A percentile compares a stretch with the other conserved stretches of the same genome.
phyloP scores from a whole-genome alignment of 805 yeast species.

The Henningerozyma blattae region DNA sequence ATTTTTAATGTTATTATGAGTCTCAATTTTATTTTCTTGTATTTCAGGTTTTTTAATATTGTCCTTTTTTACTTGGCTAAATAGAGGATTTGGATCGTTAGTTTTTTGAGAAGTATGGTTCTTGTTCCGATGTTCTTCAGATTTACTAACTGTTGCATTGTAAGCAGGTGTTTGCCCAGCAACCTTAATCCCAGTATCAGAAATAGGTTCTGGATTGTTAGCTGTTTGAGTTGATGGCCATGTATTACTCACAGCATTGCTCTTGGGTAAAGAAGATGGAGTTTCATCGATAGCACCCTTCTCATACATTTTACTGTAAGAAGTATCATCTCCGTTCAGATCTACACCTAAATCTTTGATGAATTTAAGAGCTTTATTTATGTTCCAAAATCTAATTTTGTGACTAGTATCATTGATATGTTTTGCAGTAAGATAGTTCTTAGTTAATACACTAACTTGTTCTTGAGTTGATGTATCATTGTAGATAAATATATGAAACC shows the following conservation, averaged over 20 bases:
- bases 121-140: no score
- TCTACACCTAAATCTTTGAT: background rate
- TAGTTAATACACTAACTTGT: no score
- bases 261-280: background rate
- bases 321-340: background rate
- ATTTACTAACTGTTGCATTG: no score
- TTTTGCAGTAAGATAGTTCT: no score
- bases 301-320: background rate
- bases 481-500: background rate
- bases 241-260: background rate
- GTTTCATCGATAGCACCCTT: background rate
- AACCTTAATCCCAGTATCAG: background rate
- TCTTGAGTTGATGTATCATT: background rate
- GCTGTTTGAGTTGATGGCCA: background rate
- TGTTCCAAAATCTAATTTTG: background rate
- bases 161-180: background rate
- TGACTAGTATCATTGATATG: background rate
- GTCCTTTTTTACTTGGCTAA: no score
- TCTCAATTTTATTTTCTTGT: no score
- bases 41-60: no score
- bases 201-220: background rate
- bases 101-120: no score
- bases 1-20: no score
- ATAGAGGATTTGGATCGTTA: no score
- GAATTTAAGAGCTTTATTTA: background rate